phyloP scores from a whole-genome alignment of 2,329 filamentous ascomycete species.

The Ascochyta rabiei region DNA sequence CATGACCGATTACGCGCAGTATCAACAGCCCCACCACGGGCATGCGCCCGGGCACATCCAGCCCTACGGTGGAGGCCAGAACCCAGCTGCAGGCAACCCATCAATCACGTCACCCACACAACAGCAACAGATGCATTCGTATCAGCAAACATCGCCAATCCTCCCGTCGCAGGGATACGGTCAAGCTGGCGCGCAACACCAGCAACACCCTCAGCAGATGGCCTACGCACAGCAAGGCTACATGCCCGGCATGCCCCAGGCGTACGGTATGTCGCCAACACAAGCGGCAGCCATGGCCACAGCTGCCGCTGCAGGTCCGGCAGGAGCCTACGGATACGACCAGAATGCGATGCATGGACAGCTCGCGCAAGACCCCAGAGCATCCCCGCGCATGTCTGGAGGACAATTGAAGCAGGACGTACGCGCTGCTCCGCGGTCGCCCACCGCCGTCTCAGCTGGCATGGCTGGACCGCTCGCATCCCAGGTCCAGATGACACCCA shows the following conservation, averaged over 20 bases:
- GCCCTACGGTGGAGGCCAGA: constrained; percentile 46
- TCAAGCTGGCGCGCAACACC: constrained; percentile 68
- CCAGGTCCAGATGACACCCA: constrained; percentile 48
- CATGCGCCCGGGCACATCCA: constrained; percentile 51
- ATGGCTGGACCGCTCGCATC: constrained; percentile 54
- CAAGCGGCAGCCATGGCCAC: constrained; percentile 95
- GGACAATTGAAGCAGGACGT: constrained; percentile 71
- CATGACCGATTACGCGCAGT: constrained; percentile 58
- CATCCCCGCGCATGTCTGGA: constrained; percentile 78
- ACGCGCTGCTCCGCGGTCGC: constrained; percentile 74
- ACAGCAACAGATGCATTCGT: constrained; percentile 58
- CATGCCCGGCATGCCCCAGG: constrained; percentile 72
- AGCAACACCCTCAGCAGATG: constrained; percentile 70
- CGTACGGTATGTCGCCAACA: constrained; percentile 79
- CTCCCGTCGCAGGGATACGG: constrained; percentile 74
- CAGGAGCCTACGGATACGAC: constrained; percentile 63
- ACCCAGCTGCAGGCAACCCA: constrained; percentile 43
- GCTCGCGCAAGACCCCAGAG: constrained; percentile 61
- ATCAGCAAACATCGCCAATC: constrained; percentile 77
- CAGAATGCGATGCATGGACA: constrained; percentile 68
- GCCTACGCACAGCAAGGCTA: constrained; percentile 84
- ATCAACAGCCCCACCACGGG: constrained; percentile 55
- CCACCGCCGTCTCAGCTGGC: constrained; percentile 69
- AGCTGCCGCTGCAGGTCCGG: constrained; percentile 85
- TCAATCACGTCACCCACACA: constrained; percentile 73